Evolutionary conservation across 2,329 filamentous ascomycete species (phyloP).

Genomic region (Elsinoe necatrix): DNA sequence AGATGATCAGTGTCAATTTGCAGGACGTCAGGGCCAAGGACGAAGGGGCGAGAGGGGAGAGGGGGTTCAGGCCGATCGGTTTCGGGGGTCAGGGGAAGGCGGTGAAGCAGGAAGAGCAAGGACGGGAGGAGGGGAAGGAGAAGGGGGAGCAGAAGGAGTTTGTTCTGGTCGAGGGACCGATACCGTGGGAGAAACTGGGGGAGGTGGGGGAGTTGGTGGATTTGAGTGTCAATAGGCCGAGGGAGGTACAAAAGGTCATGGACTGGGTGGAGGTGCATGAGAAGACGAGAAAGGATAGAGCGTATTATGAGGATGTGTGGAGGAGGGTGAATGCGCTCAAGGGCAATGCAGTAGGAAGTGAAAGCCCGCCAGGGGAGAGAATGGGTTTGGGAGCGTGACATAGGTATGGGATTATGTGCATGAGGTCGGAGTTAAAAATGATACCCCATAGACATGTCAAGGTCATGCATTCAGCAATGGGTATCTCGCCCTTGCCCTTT

Average conservation of each 20-base stretch:
- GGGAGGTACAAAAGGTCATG: slow-evolving; percentile 13
- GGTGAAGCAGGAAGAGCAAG: neutral
- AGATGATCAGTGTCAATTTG: slow-evolving; percentile 17
- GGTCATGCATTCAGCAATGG: slow-evolving; percentile 5
- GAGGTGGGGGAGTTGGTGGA: slow-evolving; percentile 13
- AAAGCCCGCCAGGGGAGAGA: neutral
- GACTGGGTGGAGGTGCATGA: neutral
- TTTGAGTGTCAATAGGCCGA: slow-evolving; percentile 1
- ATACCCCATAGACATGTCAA: slow-evolving; percentile 3
- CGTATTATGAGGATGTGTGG: slow-evolving; percentile 5
- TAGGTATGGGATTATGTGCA: neutral
- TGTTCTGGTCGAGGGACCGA: slow-evolving; percentile 3
- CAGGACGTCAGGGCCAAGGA: neutral
- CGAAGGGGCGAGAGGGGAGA: neutral
- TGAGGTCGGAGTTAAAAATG: neutral
- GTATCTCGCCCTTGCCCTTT: slow-evolving; percentile 10
- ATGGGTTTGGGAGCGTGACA: slow-evolving; percentile 1
- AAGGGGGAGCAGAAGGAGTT: neutral
- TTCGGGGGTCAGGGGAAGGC: neutral
- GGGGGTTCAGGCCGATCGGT: slow-evolving; percentile 17
- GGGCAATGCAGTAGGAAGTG: neutral
- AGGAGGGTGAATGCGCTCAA: neutral
- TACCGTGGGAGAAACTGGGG: slow-evolving; percentile 18
- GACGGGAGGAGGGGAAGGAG: neutral
- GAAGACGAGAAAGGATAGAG: neutral